Conservation (phyloP, 768 basidiomycete species). For the Phaffia australis region DNA sequence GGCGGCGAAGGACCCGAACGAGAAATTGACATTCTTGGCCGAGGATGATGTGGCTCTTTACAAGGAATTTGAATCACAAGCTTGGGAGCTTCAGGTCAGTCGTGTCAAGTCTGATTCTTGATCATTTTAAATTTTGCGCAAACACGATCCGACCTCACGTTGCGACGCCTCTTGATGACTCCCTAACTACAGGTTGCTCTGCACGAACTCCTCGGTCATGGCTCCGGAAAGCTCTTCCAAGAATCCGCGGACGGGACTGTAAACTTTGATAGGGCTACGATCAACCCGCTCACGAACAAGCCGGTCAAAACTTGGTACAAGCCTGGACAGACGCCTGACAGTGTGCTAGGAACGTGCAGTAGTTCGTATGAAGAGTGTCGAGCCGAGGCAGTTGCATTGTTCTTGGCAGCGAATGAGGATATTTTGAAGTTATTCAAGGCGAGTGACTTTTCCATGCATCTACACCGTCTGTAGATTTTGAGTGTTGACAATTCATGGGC, state of each 20-base stretch:
- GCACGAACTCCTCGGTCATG: slow-evolving; percentile 51
- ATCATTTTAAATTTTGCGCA: too few relatives aligned
- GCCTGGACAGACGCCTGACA: slow-evolving; percentile 69
- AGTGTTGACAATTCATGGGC: not conserved
- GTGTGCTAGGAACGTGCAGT: slow-evolving; percentile 73
- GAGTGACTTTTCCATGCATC: slow-evolving; percentile 30
- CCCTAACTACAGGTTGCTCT: slow-evolving; percentile 45
- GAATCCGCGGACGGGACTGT: slow-evolving; percentile 63
- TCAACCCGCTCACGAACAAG: slow-evolving; percentile 29
- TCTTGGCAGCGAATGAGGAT: slow-evolving; percentile 59
- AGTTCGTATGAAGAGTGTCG: slow-evolving; percentile 88
- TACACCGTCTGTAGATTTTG: not conserved
- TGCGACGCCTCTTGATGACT: too few relatives aligned
- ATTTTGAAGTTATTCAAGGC: slow-evolving; percentile 75
- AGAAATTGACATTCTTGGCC: slow-evolving; percentile 70
- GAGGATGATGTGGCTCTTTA: slow-evolving; percentile 65
- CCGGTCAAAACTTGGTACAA: slow-evolving; percentile 58
- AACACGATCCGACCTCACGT: too few relatives aligned
- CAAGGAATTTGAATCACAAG: slow-evolving; percentile 62
- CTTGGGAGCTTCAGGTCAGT: slow-evolving; percentile 80
- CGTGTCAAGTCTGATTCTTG: too few relatives aligned
- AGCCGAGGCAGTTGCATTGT: slow-evolving; percentile 77
- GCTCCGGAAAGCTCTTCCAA: slow-evolving; percentile 66
- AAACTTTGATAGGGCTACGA: slow-evolving; percentile 60
- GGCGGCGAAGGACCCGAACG: slow-evolving; percentile 73